phyloP scores from a whole-genome alignment of 805 yeast genomes.

The Sugiyamaella valdiviana region DNA sequence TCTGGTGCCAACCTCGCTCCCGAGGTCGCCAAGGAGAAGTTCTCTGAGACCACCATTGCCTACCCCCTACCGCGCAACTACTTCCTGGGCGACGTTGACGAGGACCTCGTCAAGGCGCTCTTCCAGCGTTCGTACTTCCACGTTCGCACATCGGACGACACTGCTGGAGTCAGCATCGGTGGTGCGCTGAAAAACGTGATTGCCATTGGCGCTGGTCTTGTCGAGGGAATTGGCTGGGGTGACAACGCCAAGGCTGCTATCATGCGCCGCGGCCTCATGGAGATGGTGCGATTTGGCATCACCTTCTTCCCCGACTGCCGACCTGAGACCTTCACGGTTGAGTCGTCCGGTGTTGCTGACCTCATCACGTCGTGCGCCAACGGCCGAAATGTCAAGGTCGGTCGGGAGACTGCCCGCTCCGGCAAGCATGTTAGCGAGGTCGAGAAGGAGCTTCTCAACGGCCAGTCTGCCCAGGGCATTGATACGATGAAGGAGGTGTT shows the following conservation, averaged over 20 bases:
- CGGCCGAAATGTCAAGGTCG: constrained; percentile 94
- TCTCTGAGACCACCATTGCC: constrained; percentile 98
- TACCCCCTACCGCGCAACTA: constrained; percentile 69
- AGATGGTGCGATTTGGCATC: constrained; percentile 80
- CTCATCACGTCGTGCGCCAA: constrained; percentile 96
- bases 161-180: constrained; percentile 92
- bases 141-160: constrained; percentile 85
- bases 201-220: constrained; percentile 95
- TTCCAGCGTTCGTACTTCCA: constrained; percentile 99
- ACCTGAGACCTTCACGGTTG: constrained; percentile 80
- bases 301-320: constrained; percentile 71
- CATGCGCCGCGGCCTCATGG: constrained; percentile 91
- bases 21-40: constrained; percentile 90
- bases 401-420: constrained; percentile 69
- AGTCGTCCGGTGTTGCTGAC: constrained; percentile 97
- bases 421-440: constrained; percentile 72
- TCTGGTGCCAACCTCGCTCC: constrained; percentile 97
- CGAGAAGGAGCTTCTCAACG: constrained; percentile 81
- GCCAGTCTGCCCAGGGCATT: constrained; percentile 95
- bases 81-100: constrained; percentile 68
- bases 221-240: constrained; percentile 98
- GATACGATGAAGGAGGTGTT: constrained; percentile 87
- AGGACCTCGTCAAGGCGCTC: constrained; percentile 61
- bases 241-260: constrained; percentile 97
- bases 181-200: constrained; percentile 97